Conservation (phyloP, 202 grass and related monocot genomes). For the Schoenoplectus triqueter region DNA sequence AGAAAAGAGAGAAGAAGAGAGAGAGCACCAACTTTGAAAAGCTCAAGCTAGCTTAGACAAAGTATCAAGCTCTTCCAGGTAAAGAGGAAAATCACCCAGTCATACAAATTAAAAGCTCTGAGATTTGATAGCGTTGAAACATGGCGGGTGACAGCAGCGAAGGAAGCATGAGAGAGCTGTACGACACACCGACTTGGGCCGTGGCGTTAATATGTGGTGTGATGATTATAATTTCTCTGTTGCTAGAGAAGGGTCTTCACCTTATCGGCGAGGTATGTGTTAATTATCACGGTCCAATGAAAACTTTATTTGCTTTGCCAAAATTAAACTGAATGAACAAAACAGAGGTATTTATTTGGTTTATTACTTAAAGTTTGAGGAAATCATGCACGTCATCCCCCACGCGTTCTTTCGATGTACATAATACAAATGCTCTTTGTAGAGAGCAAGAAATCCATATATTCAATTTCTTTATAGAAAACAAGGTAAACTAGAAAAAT, state of each 20-base stretch:
- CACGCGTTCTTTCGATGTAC: neutral
- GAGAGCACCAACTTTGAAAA: neutral
- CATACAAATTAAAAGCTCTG: neutral
- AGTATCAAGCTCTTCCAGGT: neutral
- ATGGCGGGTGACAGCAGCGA: constrained; percentile 38
- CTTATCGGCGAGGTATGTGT: constrained; percentile 56
- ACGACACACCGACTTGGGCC: constrained; percentile 78
- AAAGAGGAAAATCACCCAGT: neutral
- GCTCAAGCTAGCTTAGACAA: neutral
- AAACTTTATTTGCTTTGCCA: neutral
- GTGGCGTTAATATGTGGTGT: constrained; percentile 68
- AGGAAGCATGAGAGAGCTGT: constrained; percentile 41
- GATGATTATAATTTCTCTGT: constrained; percentile 67
- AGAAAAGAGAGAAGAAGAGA: neutral
- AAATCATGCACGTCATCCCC: neutral
- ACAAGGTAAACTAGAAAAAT: neutral
- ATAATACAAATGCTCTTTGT: neutral
- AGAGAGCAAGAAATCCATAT: neutral
- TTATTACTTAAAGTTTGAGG: neutral
- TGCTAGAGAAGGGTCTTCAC: constrained; percentile 80
- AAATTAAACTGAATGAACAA: neutral
- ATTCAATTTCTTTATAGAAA: neutral
- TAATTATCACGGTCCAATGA: neutral
- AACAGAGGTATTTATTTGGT: neutral
- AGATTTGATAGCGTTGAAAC: neutral